Percentiles rank a stretch among this genome's conserved stretches.
Evolutionary conservation across 1,139 yeast genomes (phyloP).

Genomic region (Suhomyces bokatorum): DNA sequence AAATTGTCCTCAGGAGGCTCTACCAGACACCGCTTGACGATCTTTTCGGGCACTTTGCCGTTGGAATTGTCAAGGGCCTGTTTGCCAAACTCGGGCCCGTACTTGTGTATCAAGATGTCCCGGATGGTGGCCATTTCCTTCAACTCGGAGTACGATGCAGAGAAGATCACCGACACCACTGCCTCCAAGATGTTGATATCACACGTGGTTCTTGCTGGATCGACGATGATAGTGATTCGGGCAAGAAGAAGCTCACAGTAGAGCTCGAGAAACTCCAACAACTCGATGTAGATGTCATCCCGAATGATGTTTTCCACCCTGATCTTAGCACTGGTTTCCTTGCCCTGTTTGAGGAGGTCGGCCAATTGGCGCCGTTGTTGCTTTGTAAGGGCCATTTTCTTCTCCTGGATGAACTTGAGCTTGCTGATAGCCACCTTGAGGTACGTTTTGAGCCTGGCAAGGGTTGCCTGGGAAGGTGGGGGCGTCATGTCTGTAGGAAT

Average conservation of each 20-base stretch:
- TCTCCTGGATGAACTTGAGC: constrained; percentile 76
- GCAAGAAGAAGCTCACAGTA: constrained; percentile 85
- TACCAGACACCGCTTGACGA: constrained; percentile 60
- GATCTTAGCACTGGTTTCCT: constrained; percentile 81
- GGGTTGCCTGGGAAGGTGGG: constrained; percentile 36
- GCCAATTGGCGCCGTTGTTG: constrained; percentile 79
- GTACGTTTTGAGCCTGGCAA: constrained; percentile 60
- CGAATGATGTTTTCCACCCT: constrained; percentile 84
- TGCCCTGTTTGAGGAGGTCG: constrained; percentile 65
- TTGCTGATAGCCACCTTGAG: constrained; percentile 81
- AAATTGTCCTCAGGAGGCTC: constrained; percentile 68
- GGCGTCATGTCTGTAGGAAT: constrained; percentile 8
- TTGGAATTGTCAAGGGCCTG: constrained; percentile 59
- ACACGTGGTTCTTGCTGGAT: constrained; percentile 38
- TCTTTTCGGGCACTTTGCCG: constrained; percentile 62
- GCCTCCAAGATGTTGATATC: constrained; percentile 76
- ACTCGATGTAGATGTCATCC: constrained; percentile 80
- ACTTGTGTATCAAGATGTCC: constrained; percentile 62
- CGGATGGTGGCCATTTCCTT: constrained; percentile 65
- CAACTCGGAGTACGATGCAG: constrained; percentile 73
- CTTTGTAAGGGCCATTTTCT: constrained; percentile 78
- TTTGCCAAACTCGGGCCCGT: constrained; percentile 63
- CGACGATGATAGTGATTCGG: constrained; percentile 59
- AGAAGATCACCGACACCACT: constrained; percentile 64
- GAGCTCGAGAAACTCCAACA: constrained; percentile 76